Conservation (phyloP, 176 grass and related monocot species). For the Oropetium thomaeum region DNA sequence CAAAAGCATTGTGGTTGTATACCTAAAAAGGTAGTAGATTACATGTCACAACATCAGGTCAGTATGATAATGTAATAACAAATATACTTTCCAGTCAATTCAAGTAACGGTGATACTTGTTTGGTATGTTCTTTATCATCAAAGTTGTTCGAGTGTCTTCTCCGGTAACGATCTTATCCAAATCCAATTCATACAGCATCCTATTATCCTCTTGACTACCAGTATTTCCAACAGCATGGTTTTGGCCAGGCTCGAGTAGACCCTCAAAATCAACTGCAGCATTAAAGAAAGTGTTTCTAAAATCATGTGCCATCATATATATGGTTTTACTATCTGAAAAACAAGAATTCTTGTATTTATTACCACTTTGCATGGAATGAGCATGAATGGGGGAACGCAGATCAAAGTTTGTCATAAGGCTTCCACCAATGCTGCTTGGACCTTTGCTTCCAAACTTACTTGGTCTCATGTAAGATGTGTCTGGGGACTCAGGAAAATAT, state of each 20-base stretch:
- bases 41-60: conserved; percentile 2
- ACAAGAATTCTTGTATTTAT: conserved; percentile 2
- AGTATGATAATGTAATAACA: neutral
- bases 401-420: conserved; percentile 21
- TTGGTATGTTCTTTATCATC: conserved; percentile 67
- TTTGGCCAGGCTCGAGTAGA: conserved; percentile 33
- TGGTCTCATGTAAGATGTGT: conserved; percentile 38
- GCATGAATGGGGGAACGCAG: conserved; percentile 8
- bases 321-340: conserved; percentile 18
- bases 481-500: conserved; percentile 36
- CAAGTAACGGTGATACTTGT: conserved; percentile 38
- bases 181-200: conserved; percentile 49
- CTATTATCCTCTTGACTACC: conserved; percentile 41
- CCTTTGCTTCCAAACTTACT: conserved; percentile 37
- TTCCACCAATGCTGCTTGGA: conserved; percentile 18
- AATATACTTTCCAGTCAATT: neutral
- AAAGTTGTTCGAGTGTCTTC: conserved; percentile 51
- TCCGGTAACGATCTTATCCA: conserved; percentile 52
- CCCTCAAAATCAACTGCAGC: conserved; percentile 29
- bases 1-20: conserved; percentile 47
- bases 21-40: conserved; percentile 33
- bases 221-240: conserved; percentile 8
- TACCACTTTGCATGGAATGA: conserved; percentile 25
- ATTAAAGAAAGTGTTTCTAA: conserved; percentile 19
- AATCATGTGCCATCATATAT: conserved; percentile 2